Evolutionary conservation across 345 rosid species (phyloP), one percentile per base, ranked within the genome.

Genomic region (Brassica rapa): DNA sequence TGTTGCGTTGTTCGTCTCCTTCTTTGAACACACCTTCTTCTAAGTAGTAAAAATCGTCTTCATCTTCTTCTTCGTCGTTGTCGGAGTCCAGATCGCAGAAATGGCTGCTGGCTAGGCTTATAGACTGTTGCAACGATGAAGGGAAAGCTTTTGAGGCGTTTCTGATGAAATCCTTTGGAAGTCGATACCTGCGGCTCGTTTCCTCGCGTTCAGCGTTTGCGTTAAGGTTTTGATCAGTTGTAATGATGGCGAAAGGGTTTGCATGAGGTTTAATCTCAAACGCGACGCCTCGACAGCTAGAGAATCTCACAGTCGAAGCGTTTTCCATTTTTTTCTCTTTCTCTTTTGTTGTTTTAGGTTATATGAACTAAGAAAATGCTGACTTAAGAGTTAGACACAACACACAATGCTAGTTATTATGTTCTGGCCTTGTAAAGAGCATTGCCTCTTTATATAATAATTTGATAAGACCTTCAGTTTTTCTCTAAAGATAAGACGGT

Each of bases 211-310:
- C 65, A 4, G 82, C 10, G 41, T 76, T 27, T 55, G 83, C 80
- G 78, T 73, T 30, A 63, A 21, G 55, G 73, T 33, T 79, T 60
- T 61, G 74, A 66, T 32, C 68, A 30, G 29, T 27, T 8, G 76
- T 10, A 1, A 8, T 33, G 4, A 73, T 61, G 9, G 78, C 73
- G 33, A 90, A 90, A 4, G 86, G 91, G 74, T 82, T 77, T 7
- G 73, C 81, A 59, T 79, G 89, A 66, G 91, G 86, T 77, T 87
- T 82, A 46, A 87, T 84, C 85, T 90, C 96, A 49, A 87, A 86
- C 35, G 90, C 81, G 8, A 90, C 91, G 16, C 89, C 96, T 80
- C 93, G 70, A 84, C 91, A 90, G 79, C 95, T 90, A 14, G 88
- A 84, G 70, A 88, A 90, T 78, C 91, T 85, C 39, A 86, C 84